phyloP scores from a whole-genome alignment of 805 yeast species.

The Zygosaccharomyces gambellarensis region DNA sequence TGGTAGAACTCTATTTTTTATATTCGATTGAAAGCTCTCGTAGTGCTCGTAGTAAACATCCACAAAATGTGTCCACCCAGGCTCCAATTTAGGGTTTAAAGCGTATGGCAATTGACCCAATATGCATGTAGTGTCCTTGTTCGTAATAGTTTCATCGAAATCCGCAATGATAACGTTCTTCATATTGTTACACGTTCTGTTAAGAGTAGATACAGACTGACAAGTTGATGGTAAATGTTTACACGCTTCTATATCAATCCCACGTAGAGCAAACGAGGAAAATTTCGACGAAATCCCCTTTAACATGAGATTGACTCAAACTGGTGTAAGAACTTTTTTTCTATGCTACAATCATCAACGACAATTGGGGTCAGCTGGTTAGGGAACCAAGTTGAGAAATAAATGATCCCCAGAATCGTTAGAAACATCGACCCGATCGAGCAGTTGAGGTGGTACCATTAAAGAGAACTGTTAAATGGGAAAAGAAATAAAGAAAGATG shows the following conservation, averaged over 20 bases:
- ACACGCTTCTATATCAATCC: slow-evolving; percentile 35
- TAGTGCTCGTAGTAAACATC: slow-evolving; percentile 23
- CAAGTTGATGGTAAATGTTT: slow-evolving; percentile 13
- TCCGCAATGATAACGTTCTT: slow-evolving; percentile 25
- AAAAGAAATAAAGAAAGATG: background rate
- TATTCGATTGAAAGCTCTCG: slow-evolving; percentile 4
- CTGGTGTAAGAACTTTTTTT: slow-evolving; percentile 21
- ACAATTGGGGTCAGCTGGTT: slow-evolving; percentile 1
- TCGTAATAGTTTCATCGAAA: slow-evolving; percentile 34
- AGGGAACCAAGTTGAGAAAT: background rate
- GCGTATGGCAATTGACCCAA: slow-evolving; percentile 25
- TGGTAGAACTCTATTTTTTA: slow-evolving; percentile 13
- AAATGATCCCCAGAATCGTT: background rate
- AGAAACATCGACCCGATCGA: slow-evolving; percentile 8
- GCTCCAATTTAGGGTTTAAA: slow-evolving; percentile 14
- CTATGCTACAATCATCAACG: slow-evolving; percentile 20
- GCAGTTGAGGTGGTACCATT: slow-evolving; percentile 11
- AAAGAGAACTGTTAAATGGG: background rate
- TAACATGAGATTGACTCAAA: slow-evolving; percentile 25
- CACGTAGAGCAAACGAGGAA: slow-evolving; percentile 15
- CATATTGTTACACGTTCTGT: slow-evolving; percentile 1
- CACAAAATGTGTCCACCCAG: slow-evolving; percentile 28
- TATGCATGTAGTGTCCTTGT: slow-evolving; percentile 25
- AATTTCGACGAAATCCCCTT: slow-evolving; percentile 2
- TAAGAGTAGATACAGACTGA: background rate